phyloP scores from a whole-genome alignment of 805 yeast species.

The Grigorovia transvaalensis region DNA sequence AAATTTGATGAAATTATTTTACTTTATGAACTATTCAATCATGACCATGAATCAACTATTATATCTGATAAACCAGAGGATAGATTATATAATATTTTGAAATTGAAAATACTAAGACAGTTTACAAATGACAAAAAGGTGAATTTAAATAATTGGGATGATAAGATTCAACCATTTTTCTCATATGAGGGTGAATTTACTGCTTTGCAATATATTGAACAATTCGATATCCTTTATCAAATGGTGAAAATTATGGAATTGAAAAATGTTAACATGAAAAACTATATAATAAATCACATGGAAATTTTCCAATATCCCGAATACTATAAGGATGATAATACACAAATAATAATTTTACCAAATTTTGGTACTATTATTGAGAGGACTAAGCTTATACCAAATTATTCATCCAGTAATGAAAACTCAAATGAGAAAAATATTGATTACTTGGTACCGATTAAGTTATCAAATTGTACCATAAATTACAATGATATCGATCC shows the following conservation, averaged over 20 bases:
- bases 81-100: slow-evolving; percentile 14
- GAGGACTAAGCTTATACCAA: slow-evolving; percentile 5
- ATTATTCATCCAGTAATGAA: neutral
- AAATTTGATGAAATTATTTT: slow-evolving; percentile 25
- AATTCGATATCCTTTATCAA: slow-evolving; percentile 20
- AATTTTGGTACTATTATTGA: slow-evolving; percentile 18
- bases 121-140: slow-evolving; percentile 18
- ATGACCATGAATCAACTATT: neutral
- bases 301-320: slow-evolving; percentile 21
- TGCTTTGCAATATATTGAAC: slow-evolving; percentile 11
- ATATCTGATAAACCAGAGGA: slow-evolving; percentile 1
- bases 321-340: slow-evolving; percentile 7
- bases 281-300: slow-evolving; percentile 20
- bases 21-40: slow-evolving; percentile 11
- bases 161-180: slow-evolving; percentile 4
- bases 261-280: slow-evolving; percentile 21
- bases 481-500: slow-evolving; percentile 7
- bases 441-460: slow-evolving; percentile 15
- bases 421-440: neutral
- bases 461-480: slow-evolving; percentile 23
- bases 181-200: slow-evolving; percentile 5
- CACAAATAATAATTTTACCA: slow-evolving; percentile 17
- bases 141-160: slow-evolving; percentile 21
- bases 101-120: slow-evolving; percentile 15
- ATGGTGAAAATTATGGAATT: slow-evolving; percentile 24